Conservation (phyloP, 768 basidiomycete species). For the Holtermannia corniformis region DNA sequence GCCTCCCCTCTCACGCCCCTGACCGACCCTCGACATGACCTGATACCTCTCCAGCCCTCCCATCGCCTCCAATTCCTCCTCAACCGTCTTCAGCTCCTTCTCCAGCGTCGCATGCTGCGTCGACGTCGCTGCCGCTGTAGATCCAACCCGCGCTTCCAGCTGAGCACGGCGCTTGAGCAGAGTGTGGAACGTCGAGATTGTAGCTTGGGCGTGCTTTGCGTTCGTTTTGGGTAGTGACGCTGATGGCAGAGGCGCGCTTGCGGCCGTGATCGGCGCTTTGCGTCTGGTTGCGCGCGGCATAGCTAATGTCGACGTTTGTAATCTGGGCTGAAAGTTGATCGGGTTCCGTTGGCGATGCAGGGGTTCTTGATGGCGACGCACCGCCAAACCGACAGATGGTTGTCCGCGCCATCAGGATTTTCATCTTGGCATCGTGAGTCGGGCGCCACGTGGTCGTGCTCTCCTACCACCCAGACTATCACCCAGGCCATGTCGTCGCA, state of each 20-base stretch:
- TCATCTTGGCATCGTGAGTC: too few species aligned
- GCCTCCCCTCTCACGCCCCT: conserved; percentile 70
- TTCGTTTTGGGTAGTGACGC: neutral
- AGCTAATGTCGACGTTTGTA: too few species aligned
- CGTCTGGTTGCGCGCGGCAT: too few species aligned
- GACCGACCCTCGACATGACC: conserved; percentile 69
- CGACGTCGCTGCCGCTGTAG: neutral
- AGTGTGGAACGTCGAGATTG: conserved; percentile 73
- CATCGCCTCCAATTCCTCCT: conserved; percentile 55
- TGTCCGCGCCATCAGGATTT: too few species aligned
- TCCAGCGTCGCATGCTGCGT: conserved; percentile 14
- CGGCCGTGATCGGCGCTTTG: neutral
- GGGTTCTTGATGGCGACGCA: too few species aligned
- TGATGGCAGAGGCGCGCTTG: neutral
- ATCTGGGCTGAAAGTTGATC: too few species aligned
- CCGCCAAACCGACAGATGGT: too few species aligned
- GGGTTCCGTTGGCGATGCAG: too few species aligned
- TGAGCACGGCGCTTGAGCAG: conserved; percentile 61
- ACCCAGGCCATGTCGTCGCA: too few species aligned
- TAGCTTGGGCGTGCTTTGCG: conserved; percentile 52
- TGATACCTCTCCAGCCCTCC: conserved; percentile 78
- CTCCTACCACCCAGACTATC: too few species aligned
- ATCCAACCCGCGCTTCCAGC: conserved; percentile 42
- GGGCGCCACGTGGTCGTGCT: too few species aligned
- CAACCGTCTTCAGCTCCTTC: conserved; percentile 49